phyloP scores from a whole-genome alignment of 1,284 basidiomycete species.

The Hortiboletus rubellus region DNA sequence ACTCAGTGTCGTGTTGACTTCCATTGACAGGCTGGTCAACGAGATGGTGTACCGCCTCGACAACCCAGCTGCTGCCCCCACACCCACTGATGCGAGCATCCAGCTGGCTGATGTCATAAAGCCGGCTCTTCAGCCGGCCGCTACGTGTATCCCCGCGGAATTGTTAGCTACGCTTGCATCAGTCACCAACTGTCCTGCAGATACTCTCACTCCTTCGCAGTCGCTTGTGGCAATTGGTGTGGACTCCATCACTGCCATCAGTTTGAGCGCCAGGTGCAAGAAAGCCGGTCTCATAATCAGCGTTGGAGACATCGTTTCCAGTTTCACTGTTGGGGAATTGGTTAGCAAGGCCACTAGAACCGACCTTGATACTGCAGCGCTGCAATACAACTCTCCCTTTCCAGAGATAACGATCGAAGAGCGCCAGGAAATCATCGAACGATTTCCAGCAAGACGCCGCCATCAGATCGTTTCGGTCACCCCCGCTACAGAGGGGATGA shows the following conservation, averaged over 20 bases:
- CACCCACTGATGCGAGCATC: neutral
- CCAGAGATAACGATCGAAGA: conserved; percentile 16
- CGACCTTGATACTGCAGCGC: neutral
- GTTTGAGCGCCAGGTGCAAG: conserved; percentile 43
- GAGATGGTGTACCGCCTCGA: conserved; percentile 33
- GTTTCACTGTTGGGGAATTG: conserved; percentile 41
- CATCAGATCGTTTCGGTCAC: conserved; percentile 11
- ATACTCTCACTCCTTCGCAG: conserved; percentile 34
- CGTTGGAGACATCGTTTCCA: conserved; percentile 44
- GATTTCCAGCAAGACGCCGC: conserved; percentile 13
- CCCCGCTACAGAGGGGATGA: conserved; percentile 20
- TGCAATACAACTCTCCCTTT: neutral
- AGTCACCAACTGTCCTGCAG: conserved; percentile 22
- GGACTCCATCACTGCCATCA: conserved; percentile 56
- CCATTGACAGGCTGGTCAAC: conserved; percentile 33
- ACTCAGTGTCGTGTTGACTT: conserved; percentile 28
- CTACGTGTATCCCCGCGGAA: conserved; percentile 9
- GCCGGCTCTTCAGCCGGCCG: neutral
- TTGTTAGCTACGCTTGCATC: conserved; percentile 28
- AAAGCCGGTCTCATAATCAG: conserved; percentile 38
- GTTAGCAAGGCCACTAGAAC: conserved; percentile 17
- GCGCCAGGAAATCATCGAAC: conserved; percentile 12
- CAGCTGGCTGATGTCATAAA: neutral
- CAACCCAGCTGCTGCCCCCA: conserved; percentile 11
- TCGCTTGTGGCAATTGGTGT: conserved; percentile 46